Base-by-base conservation (phyloP, 352 stramenopile genomes). In the Phytophthora colocasiae region DNA sequence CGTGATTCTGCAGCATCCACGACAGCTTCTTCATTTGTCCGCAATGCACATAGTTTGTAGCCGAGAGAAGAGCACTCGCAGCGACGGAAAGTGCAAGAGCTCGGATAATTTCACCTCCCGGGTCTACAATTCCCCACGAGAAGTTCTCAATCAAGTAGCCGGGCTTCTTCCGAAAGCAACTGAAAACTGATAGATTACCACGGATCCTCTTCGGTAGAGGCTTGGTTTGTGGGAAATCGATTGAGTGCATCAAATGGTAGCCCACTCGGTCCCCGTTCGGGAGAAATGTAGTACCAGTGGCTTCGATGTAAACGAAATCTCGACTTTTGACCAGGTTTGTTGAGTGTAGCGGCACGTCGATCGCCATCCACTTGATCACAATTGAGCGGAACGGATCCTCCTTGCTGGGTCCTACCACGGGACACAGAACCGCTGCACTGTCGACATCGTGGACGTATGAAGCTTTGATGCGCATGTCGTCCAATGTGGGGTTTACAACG, bases 1-100 rank as follows among this genome's bases (percentile, higher is more conserved):
- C 32, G 9, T 19, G 58, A 7, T 50, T 43, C 32, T 75, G 50
- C 11, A 75, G 40, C 39, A 75, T 64, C 78, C 80, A 89, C 34
- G 75, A 59, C 14, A 87, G 55, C 55, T 86, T 90, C 56, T 83
- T 82, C 76, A 85, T 83, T 36, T 83, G 76, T 6, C 70, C 74
- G 39, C 76, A 89, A 36, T 83, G 57, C 11, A 83, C 70, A 52
- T 75, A 73, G 22, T 68, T 63, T 8, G 61, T 72, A 3, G 62
- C 50, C 8, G 72, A 72, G 5, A 85, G 41, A 27, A 89, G 45
- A 7, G 47, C 44, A 2, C 78, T 59, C 6, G 66, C 58, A 6
- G 58, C 66, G 2, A 78, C 68, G 9, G 54, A 68, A 11, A 75
- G 40, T 4, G 70, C 61, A 1, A 78, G 56, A 4, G 66, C 51